A percentile compares a stretch with the other conserved stretches of the same genome.
phyloP scores from a whole-genome alignment of 1,284 basidiomycete genomes.

The Puccinia coronata region DNA sequence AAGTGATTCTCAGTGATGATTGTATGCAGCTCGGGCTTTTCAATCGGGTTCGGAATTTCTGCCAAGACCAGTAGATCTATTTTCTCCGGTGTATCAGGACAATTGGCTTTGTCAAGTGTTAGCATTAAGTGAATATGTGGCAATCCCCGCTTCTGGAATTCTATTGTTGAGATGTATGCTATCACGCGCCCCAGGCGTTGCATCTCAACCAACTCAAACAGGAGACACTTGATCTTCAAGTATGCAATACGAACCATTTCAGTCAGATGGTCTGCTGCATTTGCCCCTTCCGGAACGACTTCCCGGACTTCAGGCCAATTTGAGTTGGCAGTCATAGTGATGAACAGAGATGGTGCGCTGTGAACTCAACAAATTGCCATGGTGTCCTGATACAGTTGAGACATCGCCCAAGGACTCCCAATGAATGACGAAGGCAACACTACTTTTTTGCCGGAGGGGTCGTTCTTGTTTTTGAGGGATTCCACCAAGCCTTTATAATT shows the following conservation, averaged over 20 bases:
- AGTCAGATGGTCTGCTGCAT: background rate
- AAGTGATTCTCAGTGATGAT: no score
- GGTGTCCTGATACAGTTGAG: slow-evolving; percentile 59
- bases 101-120: no score
- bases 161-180: no score
- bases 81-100: no score
- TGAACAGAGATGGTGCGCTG: slow-evolving; percentile 60
- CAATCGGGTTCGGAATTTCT: slow-evolving; percentile 60
- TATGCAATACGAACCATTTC: background rate
- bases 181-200: background rate
- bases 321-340: slow-evolving; percentile 61
- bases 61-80: no score
- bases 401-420: slow-evolving; percentile 58
- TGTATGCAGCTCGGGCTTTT: slow-evolving; percentile 61
- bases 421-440: slow-evolving; percentile 60
- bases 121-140: no score
- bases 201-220: background rate
- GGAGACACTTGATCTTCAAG: background rate
- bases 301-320: slow-evolving; percentile 53
- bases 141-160: no score
- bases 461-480: slow-evolving; percentile 16
- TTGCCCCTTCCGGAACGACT: background rate
- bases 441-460: slow-evolving; percentile 51
- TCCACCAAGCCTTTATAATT: background rate
- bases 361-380: slow-evolving; percentile 57